Conservation (phyloP, 2,329 filamentous ascomycete species). For the Drechslerella dactyloides region DNA sequence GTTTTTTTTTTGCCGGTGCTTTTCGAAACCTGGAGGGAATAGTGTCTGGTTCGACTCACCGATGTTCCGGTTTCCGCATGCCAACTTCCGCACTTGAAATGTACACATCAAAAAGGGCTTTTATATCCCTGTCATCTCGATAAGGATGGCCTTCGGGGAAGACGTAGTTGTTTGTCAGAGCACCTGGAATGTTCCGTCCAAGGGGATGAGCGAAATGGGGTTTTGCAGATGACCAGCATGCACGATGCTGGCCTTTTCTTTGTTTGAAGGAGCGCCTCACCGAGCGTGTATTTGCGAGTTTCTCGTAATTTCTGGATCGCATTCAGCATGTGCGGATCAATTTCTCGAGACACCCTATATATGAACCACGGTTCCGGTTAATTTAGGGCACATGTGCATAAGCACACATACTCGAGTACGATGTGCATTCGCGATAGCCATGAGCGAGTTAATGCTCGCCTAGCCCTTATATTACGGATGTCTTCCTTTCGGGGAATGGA, state of each 20-base stretch:
- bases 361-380: slow-evolving; percentile 22
- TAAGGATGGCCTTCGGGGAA: slow-evolving; percentile 78
- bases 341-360: slow-evolving; percentile 41
- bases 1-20: background rate
- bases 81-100: slow-evolving; percentile 85
- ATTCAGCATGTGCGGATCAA: slow-evolving; percentile 85
- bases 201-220: background rate
- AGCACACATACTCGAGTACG: slow-evolving; percentile 5
- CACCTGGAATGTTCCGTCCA: slow-evolving; percentile 57
- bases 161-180: slow-evolving; percentile 86
- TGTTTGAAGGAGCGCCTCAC: slow-evolving; percentile 54
- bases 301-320: slow-evolving; percentile 73
- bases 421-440: background rate
- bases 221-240: background rate
- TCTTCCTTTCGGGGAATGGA: slow-evolving; percentile 57
- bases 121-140: slow-evolving; percentile 64
- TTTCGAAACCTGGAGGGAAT: too few species aligned
- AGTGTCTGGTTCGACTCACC: slow-evolving; percentile 51
- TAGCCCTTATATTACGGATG: too few species aligned
- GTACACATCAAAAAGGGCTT: slow-evolving; percentile 80
- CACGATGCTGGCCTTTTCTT: background rate
- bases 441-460: background rate
- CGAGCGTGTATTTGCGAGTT: slow-evolving; percentile 70
- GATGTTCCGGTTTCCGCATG: slow-evolving; percentile 82
- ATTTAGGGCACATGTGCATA: slow-evolving; percentile 1